phyloP scores from a whole-genome alignment of 768 basidiomycete species.

The Termitomyces titanicus region DNA sequence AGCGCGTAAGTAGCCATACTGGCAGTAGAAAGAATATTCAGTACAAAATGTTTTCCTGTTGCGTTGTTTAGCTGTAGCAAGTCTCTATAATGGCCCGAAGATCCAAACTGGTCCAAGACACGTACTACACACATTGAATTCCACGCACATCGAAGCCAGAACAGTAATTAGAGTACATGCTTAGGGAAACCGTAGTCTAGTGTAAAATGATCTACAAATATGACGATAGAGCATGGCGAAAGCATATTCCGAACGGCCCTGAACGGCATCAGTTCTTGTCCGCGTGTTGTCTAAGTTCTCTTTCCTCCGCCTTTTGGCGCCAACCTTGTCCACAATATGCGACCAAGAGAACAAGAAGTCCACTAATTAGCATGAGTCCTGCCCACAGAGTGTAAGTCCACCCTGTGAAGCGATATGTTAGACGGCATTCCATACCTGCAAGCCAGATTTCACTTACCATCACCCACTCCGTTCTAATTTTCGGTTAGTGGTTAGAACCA shows the following conservation, averaged over 20 bases:
- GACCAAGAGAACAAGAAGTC: conserved; percentile 57
- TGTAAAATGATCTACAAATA: no score
- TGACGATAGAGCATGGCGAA: neutral
- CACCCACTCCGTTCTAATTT: conserved; percentile 60
- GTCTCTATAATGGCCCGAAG: no score
- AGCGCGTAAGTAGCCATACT: no score
- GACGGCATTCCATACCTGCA: neutral
- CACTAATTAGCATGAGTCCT: conserved; percentile 46
- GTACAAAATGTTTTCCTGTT: no score
- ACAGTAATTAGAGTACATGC: no score
- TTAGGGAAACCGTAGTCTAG: no score
- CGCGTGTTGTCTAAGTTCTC: conserved; percentile 29
- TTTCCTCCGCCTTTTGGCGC: conserved; percentile 47
- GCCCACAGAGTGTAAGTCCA: conserved; percentile 70
- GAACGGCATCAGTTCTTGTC: neutral
- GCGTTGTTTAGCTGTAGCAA: no score
- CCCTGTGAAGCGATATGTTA: conserved; percentile 23
- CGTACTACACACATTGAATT: no score
- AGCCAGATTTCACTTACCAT: conserved; percentile 42
- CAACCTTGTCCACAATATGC: conserved; percentile 55
- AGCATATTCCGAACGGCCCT: neutral
- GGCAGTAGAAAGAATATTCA: no score
- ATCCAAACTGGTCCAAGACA: no score
- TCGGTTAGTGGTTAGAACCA: neutral
- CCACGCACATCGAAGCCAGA: no score